Base-by-base conservation (phyloP, 2,329 filamentous ascomycete species). In the Botryotinia calthae region DNA sequence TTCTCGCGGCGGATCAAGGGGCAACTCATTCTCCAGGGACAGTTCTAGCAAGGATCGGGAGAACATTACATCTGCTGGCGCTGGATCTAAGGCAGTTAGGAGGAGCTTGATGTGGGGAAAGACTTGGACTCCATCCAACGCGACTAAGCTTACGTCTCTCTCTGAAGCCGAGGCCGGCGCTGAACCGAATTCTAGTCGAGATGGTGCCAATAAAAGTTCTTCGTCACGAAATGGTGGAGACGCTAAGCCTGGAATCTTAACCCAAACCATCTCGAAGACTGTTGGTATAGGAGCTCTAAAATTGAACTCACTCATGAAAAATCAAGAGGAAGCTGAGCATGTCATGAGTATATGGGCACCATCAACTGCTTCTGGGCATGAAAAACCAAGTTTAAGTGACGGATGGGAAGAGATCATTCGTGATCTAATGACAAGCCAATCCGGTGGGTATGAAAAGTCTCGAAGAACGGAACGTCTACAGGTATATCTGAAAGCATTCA, bases 211-310 rank as follows among this genome's bases (percentile, higher is more conserved):
- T 1, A 87, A 86, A 74, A 89, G 88, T 6, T 86, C 87, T 8
- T 81, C 81, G n/a, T 81, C 81, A 40, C 74, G 78, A 4, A 84
- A 82, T 0, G 74, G 79, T 20, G 83, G 84, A 34, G 82, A 80
- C 9, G 71, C 72, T 28, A 78, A 68, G 63, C 71, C 73, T 18
- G 75, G 72, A 2, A 70, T 75, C 1, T 74, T 78, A 6, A 83
- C 84, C 72, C 86, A 89, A 78, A 84, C 82, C 1, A 86, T 91
- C 1, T 89, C 90, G 76, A 88, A 92, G 62, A 91, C 89, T 1
- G 86, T 96, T 25, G 95, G 93, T 0, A 87, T 96, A 42, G 95
- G 94, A 7, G 87, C 94, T 8, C 80, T 97, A 61, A 91, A 92
- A 76, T 84, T 98, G 63, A 95, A 94, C 76, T 84, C 88, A 1